Evolutionary conservation across 306 rosid species (phyloP), one percentile per base, ranked within the genome.

Genomic region (Rosa rugosa): DNA sequence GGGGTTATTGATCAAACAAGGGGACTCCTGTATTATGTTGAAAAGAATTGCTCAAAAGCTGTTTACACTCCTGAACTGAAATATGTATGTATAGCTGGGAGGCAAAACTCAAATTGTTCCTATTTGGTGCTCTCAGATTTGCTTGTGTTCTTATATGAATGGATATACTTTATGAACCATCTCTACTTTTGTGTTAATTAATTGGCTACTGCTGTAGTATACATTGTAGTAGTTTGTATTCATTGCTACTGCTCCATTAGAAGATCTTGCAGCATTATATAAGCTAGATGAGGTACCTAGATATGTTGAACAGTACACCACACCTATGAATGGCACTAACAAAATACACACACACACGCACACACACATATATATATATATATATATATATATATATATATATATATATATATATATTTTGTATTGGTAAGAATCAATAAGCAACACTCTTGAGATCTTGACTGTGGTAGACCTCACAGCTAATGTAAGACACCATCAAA

Each of bases 41-140:
- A 94, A 70, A 65, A 89, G 27, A 9, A 88, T 79, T 92, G 97
- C 93, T 84, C 97, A 36, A 88, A 85, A 86, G 81, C 97, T 81
- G 92, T 88, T 12, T 89, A 92, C 91, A 87, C 87, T 69, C 89
- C 92, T 27, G 85, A 86, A 65, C 83, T 94, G 80, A 94, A 85
- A 87, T 94, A 88, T 84, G 97, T n/a, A n/a, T 94, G 97, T 27
- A 72, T 92, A 45, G 97, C 97, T 25, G 98, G 98, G 79, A 94
- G 98, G 98, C 91, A 87, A 84, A 77, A 47, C 69, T 73, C 54
- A 46, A 38, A 64, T 69, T 17, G 56, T 47, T 23, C 34, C 70
- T 40, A 17, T 13, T 69, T 16, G 5, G 20, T 38, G 5, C 59
- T 27, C 34, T 51, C 41, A 13, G 6, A 9, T 56, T 17, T 36